Conservation (phyloP, 192 early-diverging fungal genomes). For the Phycomyces blakesleeanus region DNA sequence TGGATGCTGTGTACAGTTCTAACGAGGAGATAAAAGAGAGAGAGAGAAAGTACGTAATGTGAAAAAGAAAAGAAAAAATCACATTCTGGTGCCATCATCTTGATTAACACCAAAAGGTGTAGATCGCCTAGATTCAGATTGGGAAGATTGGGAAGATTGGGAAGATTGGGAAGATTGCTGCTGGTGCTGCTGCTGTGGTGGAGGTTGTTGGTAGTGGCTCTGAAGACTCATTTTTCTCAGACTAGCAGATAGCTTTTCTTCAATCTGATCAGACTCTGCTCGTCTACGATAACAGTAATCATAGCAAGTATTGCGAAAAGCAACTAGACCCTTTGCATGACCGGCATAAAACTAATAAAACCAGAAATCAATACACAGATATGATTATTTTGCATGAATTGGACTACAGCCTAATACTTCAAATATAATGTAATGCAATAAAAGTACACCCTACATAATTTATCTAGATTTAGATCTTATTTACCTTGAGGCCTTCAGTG, state of each 20-base stretch:
- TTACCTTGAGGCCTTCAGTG: constrained; percentile 72
- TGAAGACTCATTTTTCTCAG: not conserved
- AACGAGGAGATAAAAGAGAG: too few species aligned
- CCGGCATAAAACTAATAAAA: constrained; percentile 61
- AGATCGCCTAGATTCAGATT: not conserved
- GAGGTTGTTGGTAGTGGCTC: not conserved
- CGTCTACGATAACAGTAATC: constrained; percentile 71
- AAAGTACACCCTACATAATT: too few species aligned
- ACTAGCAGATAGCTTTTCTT: not conserved
- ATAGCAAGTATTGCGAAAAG: constrained; percentile 56
- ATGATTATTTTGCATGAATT: too few species aligned
- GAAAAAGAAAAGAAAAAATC: not conserved
- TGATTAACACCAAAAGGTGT: not conserved
- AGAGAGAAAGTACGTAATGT: too few species aligned
- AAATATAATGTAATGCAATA: too few species aligned
- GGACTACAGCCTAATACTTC: too few species aligned
- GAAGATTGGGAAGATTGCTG: too few species aligned
- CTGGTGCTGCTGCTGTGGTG: too few species aligned
- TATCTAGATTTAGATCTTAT: too few species aligned
- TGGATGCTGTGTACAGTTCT: too few species aligned
- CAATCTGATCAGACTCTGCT: constrained; percentile 58
- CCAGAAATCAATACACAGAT: not conserved
- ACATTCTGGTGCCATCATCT: not conserved
- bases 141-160: too few species aligned
- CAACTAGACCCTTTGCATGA: constrained; percentile 59